Base-by-base conservation (phyloP, 2,329 filamentous ascomycete species). In the Penicillium olsonii region DNA sequence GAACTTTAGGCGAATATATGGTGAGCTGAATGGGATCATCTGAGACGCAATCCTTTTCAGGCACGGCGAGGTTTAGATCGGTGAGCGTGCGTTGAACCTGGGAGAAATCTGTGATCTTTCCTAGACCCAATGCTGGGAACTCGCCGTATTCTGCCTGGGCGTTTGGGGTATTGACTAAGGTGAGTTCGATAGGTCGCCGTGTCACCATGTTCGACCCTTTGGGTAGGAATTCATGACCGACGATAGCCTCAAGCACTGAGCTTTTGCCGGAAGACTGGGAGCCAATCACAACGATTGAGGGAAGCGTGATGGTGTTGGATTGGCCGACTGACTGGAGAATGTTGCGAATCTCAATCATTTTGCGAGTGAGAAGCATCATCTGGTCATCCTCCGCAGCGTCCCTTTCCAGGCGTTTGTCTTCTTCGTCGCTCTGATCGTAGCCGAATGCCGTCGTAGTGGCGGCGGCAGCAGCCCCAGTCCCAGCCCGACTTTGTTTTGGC, bases 191-290 rank as follows among this genome's bases (percentile, higher is more conserved):
- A 0, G 94, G 94, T 52, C 94, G 81, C 34, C 95, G 83, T 8
- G 94, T 99, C 42, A 99, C 94, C 94, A 99, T 99, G 65, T 99
- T 99, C 35, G 87, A 86, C n/a, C 94, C 94, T 71, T 99, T 99
- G 5, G 94, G 95, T 38, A 99, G 75, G 60, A 99, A 99, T 63
- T 99, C 94, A 66, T 99, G 94, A 5, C 94, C 95, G 46, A 99
- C 95, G 53, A 99, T 95, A 17, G 94, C 90, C 70, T 99, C 94
- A 40, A 99, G 72, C 1, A 99, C 94, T 1, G 94, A 99, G 66
- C 92, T 97, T 76, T 99, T 99, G 34, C 94, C 94, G 0, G 94
- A 97, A 0, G 94, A 99, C 68, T 99, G 94, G 2, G 94, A 99
- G 19, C 94, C 94, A 61, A 99, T 96, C 31, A 99, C 94, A n/a